Base-by-base conservation (phyloP, 2,329 filamentous ascomycete genomes). In the Aspergillus sp. region DNA sequence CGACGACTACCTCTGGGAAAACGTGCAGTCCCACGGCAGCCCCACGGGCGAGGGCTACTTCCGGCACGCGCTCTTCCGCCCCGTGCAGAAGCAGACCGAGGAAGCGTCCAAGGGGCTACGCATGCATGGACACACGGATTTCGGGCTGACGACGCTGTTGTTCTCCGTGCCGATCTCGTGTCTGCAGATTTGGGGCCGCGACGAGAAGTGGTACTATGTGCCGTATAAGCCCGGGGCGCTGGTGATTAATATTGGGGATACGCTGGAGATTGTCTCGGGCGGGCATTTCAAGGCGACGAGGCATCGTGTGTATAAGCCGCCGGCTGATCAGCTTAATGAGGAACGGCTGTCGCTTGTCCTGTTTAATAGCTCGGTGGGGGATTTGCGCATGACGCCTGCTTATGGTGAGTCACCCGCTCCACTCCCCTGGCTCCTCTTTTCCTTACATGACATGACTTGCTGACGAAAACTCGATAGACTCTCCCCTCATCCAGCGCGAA, bases 201-300 rank as follows among this genome's bases (percentile, higher is more conserved):
- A 78, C 30, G 77, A 81, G 25, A 65, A 80, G 59, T 84, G 82
- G 82, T 79, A 81, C 47, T 79, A 80, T 19, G 81, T 82, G 0
- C 70, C 65, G 9, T 74, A 70, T 61, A 76, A 80, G 46, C 76
- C 78, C 4, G 79, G 80, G 15, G 81, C 80, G 1, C 76, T 84
- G n/a, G 80, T 83, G 5, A 77, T 82, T 51, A 84, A 84, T 53
- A 79, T 83, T 7, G 81, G 80, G 4, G 79, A 81, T 47, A 78
- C 76, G 1, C 68, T 81, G 28, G 72, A 82, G 68, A 80, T 82
- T 56, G 75, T 82, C 0, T 81, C 80, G 1, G 80, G 80, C 3
- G 80, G 80, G 0, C 77, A 81, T 59, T 82, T 82, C 70, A 80
- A 81, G 64, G 80, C 80, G 3, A 82, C 80, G 1, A 69, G 76